Percentiles rank a stretch among this genome's conserved stretches.
Conservation (phyloP, 2,329 filamentous ascomycete species). For the Botryosphaeria dothidea region DNA sequence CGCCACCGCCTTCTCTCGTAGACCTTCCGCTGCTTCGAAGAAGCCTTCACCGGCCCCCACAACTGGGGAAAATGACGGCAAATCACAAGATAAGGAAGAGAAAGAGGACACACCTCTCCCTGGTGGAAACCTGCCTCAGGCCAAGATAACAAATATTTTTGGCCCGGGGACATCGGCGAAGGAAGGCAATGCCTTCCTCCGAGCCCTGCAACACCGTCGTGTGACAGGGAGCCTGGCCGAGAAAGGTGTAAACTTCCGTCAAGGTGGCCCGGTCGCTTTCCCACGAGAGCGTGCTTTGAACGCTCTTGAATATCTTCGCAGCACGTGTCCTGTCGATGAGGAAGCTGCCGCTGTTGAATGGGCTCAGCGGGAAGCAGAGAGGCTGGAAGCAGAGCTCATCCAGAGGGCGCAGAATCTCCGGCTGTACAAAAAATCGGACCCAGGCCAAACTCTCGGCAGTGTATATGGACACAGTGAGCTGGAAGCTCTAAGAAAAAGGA, state of each 20-base stretch:
- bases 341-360: slow-evolving; percentile 41
- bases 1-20: not conserved
- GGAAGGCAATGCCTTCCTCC: slow-evolving; percentile 39
- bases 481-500: slow-evolving; percentile 29
- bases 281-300: slow-evolving; percentile 29
- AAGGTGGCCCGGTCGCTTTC: slow-evolving; percentile 28
- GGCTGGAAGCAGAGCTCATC: slow-evolving; percentile 38
- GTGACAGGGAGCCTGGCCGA: slow-evolving; percentile 42
- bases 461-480: slow-evolving; percentile 19
- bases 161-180: slow-evolving; percentile 28
- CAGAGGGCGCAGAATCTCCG: slow-evolving; percentile 30
- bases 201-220: slow-evolving; percentile 41
- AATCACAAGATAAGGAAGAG: not conserved
- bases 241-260: slow-evolving; percentile 33
- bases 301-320: slow-evolving; percentile 38
- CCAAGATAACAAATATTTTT: slow-evolving; percentile 29
- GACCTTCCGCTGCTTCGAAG: not conserved
- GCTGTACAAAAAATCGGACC: slow-evolving; percentile 32
- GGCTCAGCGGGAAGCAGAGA: slow-evolving; percentile 40
- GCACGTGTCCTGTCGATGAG: slow-evolving; percentile 41
- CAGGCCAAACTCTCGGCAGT: slow-evolving; percentile 20
- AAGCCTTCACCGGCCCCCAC: not conserved
- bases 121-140: slow-evolving; percentile 8
- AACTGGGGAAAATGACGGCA: not conserved
- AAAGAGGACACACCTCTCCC: slow-evolving; percentile 18